Evolutionary conservation across 345 rosid genomes (phyloP), one percentile per base, ranked within the genome.

Genomic region (Isatis tinctoria): DNA sequence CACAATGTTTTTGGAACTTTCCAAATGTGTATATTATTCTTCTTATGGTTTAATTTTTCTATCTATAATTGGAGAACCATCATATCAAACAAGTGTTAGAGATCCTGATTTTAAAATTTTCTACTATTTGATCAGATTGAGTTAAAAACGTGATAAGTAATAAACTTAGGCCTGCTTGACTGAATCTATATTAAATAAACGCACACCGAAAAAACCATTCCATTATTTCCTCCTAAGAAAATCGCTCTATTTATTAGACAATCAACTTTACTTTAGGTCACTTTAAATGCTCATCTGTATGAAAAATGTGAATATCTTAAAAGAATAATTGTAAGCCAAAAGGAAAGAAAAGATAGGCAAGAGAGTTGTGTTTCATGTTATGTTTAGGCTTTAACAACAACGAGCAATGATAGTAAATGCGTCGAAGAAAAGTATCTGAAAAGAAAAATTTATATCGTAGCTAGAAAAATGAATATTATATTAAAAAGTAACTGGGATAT

Each of bases 351-450:
- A 32, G 18, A 43, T 40, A 39, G 53, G 41, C 40, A 26, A 49
- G 37, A 72, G 44, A 62, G 43, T 54, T 52, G 56, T 53, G 64
- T 53, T 43, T 43, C 20, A 53, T 73, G 63, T 54, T 73, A 52
- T 58, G 72, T 47, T 65, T 41, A 56, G 39, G 39, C 60, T 56
- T 56, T 53, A 16, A 44, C 37, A 54, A 33, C 49, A 53, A 33
- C 12, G 7, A 11, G 39, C 24, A 37, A 56, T 57, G 57, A 17
- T 65, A 3, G 41, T 44, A 16, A 72, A 64, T 64, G 39, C 1
- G 36, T 64, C 43, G 27, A 59, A 35, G 16, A 59, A 59, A 58
- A 58, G 43, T 33, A 17, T 57, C 26, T 4, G 8, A 16, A 35
- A 17, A 36, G 8, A 13, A 65, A 44, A 57, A 3, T 16, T 8